Conservation (phyloP, 768 basidiomycete species). For the Serendipita sp. region DNA sequence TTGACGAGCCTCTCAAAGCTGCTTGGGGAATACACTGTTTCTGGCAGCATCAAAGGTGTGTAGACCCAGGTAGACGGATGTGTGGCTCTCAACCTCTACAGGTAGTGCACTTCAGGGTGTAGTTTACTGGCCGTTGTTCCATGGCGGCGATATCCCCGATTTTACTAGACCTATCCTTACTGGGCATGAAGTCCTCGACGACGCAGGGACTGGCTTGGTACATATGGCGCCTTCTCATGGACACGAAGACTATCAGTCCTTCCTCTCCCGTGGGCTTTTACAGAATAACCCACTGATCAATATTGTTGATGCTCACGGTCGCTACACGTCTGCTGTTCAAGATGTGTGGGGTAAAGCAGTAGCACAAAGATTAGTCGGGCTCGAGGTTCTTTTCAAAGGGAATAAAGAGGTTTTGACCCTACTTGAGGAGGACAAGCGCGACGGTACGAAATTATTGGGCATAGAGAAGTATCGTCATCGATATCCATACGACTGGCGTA, state of each 20-base stretch:
- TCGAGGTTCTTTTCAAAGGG: constrained; percentile 60
- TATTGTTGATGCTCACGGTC: constrained; percentile 60
- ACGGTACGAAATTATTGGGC: constrained; percentile 32
- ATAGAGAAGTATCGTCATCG: constrained; percentile 63
- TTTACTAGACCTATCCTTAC: not conserved
- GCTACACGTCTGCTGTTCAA: constrained; percentile 43
- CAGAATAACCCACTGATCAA: constrained; percentile 20
- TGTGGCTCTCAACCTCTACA: not conserved
- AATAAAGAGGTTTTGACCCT: constrained; percentile 48
- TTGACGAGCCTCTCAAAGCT: constrained; percentile 10
- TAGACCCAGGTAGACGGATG: not conserved
- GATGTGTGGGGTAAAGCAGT: constrained; percentile 38
- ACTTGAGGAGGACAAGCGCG: constrained; percentile 32
- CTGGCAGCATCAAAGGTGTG: not conserved
- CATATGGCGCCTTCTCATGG: constrained; percentile 95
- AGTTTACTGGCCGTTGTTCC: not conserved
- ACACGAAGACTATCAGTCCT: constrained; percentile 73
- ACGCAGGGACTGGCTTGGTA: constrained; percentile 89
- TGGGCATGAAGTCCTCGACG: constrained; percentile 19
- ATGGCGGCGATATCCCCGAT: not conserved
- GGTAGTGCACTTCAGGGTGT: not conserved
- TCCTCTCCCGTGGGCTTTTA: constrained; percentile 36
- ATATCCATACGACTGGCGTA: constrained; percentile 96
- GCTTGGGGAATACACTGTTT: not conserved
- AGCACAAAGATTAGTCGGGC: constrained; percentile 37